Evolutionary conservation across 805 yeast species (phyloP), one percentile per base, ranked within the genome.

Genomic region (Kodamaea leandrae): DNA sequence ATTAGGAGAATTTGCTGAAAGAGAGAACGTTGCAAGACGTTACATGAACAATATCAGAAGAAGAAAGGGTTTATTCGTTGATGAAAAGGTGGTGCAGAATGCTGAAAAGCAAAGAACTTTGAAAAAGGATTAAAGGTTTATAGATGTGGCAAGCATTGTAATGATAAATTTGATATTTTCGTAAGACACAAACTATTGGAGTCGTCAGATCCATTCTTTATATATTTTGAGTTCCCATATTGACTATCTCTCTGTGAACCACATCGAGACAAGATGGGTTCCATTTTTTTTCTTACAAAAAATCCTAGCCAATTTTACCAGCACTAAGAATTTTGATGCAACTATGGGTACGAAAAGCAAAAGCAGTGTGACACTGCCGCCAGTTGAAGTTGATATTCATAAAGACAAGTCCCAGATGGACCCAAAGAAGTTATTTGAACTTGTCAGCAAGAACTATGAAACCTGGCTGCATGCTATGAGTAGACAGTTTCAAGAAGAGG

Each of bases 51-150:
- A 67, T 14, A 78, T 93, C 33, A 76, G 99, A 56, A 77, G 78
- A 57, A 75, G 95, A 49, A 93, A 93, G 66, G 99, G 99, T 7
- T 66, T 93, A 44, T 82, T 83, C 52, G 86, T 89, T 16, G 96
- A 87, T 53, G 95, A 88, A 55, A 90, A 90, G 63, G 85, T 93
- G 32, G 85, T 93, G 16, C 77, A 86, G 57, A 86, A 84, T 57
- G 96, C 98, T 1, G 98, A 93, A 60, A 88, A 90, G 61, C 98
- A 93, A 64, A 76, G 96, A 60, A 90, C 91, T 0, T 62, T 90
- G 65, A 86, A 84, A 66, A 83, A 74, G 58, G 86, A 83, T 54
- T 82, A 55, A 42, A 15, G 2, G 27, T 18, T 4, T 25, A 25
- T 25, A 25, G 28, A 25, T n/a, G n/a, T n/a, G n/a, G n/a, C n/a